phyloP scores from a whole-genome alignment of 441 rosid species.

The Brassica hybrid region DNA sequence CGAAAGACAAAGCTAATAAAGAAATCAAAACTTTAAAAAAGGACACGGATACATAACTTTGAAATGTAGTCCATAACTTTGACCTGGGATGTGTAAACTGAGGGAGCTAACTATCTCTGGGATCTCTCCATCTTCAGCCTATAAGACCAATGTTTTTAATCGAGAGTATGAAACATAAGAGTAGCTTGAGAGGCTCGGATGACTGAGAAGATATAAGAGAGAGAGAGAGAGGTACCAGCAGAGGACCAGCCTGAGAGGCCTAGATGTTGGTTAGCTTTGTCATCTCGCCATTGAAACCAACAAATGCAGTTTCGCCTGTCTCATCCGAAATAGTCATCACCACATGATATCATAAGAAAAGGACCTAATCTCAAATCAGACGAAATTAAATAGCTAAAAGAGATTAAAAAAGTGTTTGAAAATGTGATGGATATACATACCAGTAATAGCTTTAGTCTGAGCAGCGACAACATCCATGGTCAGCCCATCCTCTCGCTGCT shows the following conservation, averaged over 20 bases:
- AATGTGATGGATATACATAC: constrained; percentile 33
- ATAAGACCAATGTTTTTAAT: background rate
- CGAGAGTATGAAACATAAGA: background rate
- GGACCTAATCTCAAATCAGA: too few species aligned
- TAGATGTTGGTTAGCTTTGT: background rate
- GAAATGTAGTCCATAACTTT: background rate
- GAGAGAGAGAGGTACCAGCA: background rate
- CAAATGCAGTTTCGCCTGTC: too few species aligned
- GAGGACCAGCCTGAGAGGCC: background rate
- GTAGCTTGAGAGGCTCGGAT: background rate
- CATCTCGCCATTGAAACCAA: too few species aligned
- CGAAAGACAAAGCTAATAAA: too few species aligned
- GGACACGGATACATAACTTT: too few species aligned
- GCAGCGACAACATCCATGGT: constrained; percentile 76
- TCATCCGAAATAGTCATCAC: too few species aligned
- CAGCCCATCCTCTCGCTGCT: constrained; percentile 63
- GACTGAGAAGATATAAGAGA: background rate
- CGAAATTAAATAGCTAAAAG: too few species aligned
- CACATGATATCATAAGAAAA: too few species aligned
- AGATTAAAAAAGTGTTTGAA: too few species aligned
- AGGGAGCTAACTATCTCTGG: background rate
- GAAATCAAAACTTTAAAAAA: too few species aligned
- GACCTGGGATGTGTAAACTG: background rate
- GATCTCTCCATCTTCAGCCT: background rate
- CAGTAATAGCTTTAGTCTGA: constrained; percentile 76